phyloP scores from a whole-genome alignment of 2,329 filamentous ascomycete genomes.

The Erysiphe pulchra region DNA sequence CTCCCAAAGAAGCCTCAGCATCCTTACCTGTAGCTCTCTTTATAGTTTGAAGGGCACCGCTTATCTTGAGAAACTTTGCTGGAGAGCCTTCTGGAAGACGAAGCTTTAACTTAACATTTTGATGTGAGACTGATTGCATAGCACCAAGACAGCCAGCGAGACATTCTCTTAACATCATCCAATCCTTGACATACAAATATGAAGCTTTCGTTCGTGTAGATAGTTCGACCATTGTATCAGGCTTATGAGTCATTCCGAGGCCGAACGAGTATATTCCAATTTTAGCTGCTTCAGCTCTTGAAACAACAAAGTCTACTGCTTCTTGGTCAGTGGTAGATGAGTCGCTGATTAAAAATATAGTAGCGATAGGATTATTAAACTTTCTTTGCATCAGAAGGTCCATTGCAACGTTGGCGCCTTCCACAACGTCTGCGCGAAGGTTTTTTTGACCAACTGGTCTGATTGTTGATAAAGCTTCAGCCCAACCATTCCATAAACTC shows the following conservation, averaged over 20 bases:
- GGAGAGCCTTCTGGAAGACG: slow-evolving; percentile 86
- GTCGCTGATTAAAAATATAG: slow-evolving; percentile 91
- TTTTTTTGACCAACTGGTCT: slow-evolving; percentile 92
- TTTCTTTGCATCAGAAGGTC: slow-evolving; percentile 95
- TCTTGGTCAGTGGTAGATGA: slow-evolving; percentile 84
- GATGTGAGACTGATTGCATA: slow-evolving; percentile 85
- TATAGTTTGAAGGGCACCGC: slow-evolving; percentile 81
- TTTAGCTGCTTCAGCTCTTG: slow-evolving; percentile 86
- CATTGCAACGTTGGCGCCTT: slow-evolving; percentile 95
- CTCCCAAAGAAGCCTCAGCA: slow-evolving; percentile 75
- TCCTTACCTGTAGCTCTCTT: slow-evolving; percentile 88
- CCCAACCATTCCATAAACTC: slow-evolving; percentile 82
- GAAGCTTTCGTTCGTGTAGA: slow-evolving; percentile 89
- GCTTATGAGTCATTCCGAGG: slow-evolving; percentile 87
- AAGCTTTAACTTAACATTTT: slow-evolving; percentile 90
- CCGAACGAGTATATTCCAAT: slow-evolving; percentile 94
- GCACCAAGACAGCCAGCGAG: slow-evolving; percentile 78
- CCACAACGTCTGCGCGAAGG: slow-evolving; percentile 82
- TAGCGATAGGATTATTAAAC: slow-evolving; percentile 81
- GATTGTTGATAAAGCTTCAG: slow-evolving; percentile 62
- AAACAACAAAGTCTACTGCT: slow-evolving; percentile 93
- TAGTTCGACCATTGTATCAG: slow-evolving; percentile 94
- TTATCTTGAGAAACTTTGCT: slow-evolving; percentile 97
- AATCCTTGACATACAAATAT: slow-evolving; percentile 96
- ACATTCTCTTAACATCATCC: slow-evolving; percentile 99